phyloP scores from a whole-genome alignment of 139 green algal species.

The Chlamydomonas incerta region DNA sequence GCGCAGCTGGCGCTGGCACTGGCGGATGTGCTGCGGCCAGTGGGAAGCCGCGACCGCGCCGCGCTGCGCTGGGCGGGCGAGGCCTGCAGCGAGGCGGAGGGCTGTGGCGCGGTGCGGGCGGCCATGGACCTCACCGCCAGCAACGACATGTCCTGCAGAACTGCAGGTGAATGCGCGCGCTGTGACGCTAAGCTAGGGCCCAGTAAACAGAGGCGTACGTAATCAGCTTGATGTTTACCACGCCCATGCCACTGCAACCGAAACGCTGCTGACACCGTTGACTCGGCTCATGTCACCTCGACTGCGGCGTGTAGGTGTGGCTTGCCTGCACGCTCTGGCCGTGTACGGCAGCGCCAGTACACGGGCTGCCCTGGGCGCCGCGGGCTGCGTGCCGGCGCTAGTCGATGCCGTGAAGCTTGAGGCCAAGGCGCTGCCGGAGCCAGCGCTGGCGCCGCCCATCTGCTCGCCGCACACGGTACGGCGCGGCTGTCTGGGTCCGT shows the following conservation, averaged over 20 bases:
- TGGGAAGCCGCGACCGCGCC: slow-evolving; percentile 7
- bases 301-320: not conserved
- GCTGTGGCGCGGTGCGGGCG: not conserved
- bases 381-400: not conserved
- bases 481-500: not conserved
- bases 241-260: not conserved
- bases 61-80: not conserved
- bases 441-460: not conserved
- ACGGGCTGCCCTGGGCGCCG: not conserved
- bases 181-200: too few relatives aligned
- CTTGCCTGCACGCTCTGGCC: slow-evolving; percentile 2
- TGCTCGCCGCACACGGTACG: not conserved
- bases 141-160: not conserved
- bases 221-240: too few relatives aligned
- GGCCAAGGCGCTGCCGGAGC: not conserved
- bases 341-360: slow-evolving; percentile 9
- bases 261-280: not conserved
- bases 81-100: slow-evolving; percentile 8
- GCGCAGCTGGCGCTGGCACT: slow-evolving; percentile 25
- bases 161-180: slow-evolving; percentile 4
- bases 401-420: slow-evolving; percentile 32
- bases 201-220: too few relatives aligned
- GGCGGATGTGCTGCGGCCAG: not conserved
- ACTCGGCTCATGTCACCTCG: not conserved
- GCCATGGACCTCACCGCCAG: not conserved